These are phyloP conservation scores for Furcasterigmium furcatum DNA, from an alignment of 2,329 filamentous ascomycete species.

Conservation along the genomic window DNA sequence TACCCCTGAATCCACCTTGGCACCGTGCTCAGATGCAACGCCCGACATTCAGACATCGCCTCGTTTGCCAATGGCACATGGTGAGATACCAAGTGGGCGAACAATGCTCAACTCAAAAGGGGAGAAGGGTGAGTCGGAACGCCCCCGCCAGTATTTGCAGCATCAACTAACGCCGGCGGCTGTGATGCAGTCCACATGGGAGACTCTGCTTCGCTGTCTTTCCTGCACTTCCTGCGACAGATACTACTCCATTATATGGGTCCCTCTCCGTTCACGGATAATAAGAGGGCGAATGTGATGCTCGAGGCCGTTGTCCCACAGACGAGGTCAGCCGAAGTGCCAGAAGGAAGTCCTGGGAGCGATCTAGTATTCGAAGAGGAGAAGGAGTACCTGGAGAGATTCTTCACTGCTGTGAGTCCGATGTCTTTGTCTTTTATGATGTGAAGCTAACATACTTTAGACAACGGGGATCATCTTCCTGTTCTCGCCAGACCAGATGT, in stretches of 20 bases:
- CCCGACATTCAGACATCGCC: background rate
- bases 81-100: background rate
- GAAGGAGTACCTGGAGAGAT: background rate
- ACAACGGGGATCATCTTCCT: slow-evolving; percentile 29
- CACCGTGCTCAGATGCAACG: background rate
- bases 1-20: background rate
- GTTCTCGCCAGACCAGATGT: slow-evolving; percentile 11
- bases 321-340: background rate
- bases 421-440: no score
- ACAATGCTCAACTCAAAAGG: background rate
- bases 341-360: background rate
- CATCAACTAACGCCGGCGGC: background rate
- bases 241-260: slow-evolving; percentile 47
- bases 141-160: background rate
- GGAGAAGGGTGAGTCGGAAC: background rate
- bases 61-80: background rate
- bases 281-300: slow-evolving; percentile 47
- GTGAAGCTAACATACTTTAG: slow-evolving; percentile 13
- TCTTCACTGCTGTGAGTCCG: slow-evolving; percentile 5
- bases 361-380: background rate
- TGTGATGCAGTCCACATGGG: slow-evolving; percentile 45
- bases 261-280: slow-evolving; percentile 50
- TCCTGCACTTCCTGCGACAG: slow-evolving; percentile 49
- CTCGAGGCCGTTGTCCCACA: slow-evolving; percentile 37
- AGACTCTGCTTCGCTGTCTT: slow-evolving; percentile 51